Percentiles rank a stretch among this genome's conserved stretches.
Conservation (phyloP, 257 asterid species). For the Lycium barbarum region DNA sequence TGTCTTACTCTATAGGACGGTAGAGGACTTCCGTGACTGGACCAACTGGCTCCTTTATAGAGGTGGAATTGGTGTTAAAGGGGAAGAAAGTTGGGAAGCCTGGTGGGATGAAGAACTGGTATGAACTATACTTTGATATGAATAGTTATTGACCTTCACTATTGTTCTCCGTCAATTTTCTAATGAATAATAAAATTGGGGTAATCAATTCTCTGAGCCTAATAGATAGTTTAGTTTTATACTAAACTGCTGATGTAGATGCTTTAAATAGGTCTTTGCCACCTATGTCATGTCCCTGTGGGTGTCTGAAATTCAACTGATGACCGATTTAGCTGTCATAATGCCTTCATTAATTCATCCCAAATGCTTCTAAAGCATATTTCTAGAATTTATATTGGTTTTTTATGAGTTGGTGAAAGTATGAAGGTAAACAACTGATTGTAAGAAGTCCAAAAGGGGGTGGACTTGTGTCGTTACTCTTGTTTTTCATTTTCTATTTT, state of each 20-base stretch:
- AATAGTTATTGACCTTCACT: neutral
- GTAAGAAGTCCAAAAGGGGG: constrained; percentile 17
- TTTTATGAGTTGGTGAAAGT: neutral
- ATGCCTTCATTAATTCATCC: neutral
- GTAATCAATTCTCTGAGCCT: constrained; percentile 19
- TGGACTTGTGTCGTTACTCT: neutral
- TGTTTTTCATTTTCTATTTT: neutral
- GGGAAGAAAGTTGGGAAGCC: constrained; percentile 99
- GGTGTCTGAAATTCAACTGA: neutral
- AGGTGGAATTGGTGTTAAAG: constrained; percentile 99
- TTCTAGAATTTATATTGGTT: constrained; percentile 15
- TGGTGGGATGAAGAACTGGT: constrained; percentile 99
- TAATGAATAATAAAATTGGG: constrained; percentile 31
- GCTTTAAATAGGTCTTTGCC: neutral
- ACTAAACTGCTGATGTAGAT: constrained; percentile 4
- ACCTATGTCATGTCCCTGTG: neutral
- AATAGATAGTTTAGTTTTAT: neutral
- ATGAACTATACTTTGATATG: constrained; percentile 34
- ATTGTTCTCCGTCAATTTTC: constrained; percentile 30
- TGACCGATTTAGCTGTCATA: neutral
- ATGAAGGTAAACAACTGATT: constrained; percentile 8
- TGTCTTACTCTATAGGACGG: constrained; percentile 67
- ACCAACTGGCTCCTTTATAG: constrained; percentile 98
- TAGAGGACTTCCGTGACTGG: constrained; percentile 98
- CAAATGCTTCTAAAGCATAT: neutral